Percentiles rank a stretch among this genome's conserved stretches.
Conservation (phyloP, 495 filamentous ascomycete species). For the Ramalina peruviana region DNA sequence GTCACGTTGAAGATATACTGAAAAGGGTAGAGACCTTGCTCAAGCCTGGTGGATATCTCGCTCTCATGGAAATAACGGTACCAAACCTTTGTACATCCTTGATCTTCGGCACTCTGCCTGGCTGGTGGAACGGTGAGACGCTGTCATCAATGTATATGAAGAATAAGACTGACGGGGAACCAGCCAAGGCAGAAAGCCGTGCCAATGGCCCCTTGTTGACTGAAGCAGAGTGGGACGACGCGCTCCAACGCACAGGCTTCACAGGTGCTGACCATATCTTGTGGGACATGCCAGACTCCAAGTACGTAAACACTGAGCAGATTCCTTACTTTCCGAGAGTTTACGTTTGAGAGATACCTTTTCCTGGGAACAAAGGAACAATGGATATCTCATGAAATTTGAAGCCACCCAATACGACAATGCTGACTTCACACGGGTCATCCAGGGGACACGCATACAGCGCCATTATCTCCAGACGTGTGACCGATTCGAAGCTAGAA, state of each 20-base stretch:
- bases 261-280: not conserved
- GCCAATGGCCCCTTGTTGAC: not conserved
- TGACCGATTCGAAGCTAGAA: no score
- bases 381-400: no score
- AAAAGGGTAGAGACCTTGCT: slow-evolving; percentile 4
- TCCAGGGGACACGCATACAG: no score
- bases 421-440: no score
- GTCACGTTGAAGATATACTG: slow-evolving; percentile 3
- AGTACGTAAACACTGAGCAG: not conserved
- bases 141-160: not conserved
- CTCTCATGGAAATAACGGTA: slow-evolving; percentile 2
- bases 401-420: no score
- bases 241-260: not conserved
- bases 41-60: slow-evolving; percentile 11
- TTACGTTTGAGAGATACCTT: no score
- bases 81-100: not conserved
- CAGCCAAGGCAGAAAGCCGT: not conserved
- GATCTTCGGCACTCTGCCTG: slow-evolving; percentile 12
- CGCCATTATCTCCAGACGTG: no score
- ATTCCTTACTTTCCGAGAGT: no score
- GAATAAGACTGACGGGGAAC: no score
- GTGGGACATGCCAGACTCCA: slow-evolving; percentile 1
- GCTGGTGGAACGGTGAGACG: slow-evolving; percentile 17
- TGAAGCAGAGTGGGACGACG: slow-evolving; percentile 2
- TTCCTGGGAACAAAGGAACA: no score